phyloP scores from a whole-genome alignment of 352 stramenopile species.

The Phytophthora syringae region DNA sequence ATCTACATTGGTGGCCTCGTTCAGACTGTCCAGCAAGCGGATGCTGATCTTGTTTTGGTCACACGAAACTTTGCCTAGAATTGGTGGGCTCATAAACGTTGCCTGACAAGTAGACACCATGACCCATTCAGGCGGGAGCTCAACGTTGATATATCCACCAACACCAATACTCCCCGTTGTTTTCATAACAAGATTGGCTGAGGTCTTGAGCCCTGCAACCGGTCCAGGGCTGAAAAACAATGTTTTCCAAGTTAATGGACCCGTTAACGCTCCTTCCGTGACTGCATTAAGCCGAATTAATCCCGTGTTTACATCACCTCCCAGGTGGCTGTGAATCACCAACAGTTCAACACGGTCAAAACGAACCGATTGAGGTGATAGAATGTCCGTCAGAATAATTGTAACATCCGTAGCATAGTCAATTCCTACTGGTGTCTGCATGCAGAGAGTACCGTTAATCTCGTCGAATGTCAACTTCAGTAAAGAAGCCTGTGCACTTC shows the following conservation, averaged over 20 bases:
- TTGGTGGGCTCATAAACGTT: conserved; percentile 42
- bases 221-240: conserved; percentile 49
- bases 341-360: conserved; percentile 20
- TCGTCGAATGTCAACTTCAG: conserved; percentile 24
- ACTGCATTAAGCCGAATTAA: conserved; percentile 44
- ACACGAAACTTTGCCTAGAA: conserved; percentile 37
- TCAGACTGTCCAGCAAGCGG: conserved; percentile 41
- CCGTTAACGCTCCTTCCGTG: conserved; percentile 40
- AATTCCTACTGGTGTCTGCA: conserved; percentile 30
- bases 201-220: conserved; percentile 58
- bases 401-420: conserved; percentile 44
- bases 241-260: conserved; percentile 54
- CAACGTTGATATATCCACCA: conserved; percentile 43
- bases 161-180: conserved; percentile 46
- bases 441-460: conserved; percentile 33
- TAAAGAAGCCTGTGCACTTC: conserved; percentile 1
- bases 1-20: conserved; percentile 42
- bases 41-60: conserved; percentile 47
- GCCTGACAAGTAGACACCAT: conserved; percentile 38
- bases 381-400: conserved; percentile 48
- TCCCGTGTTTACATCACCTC: conserved; percentile 54
- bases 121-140: conserved; percentile 56
- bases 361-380: conserved; percentile 54
- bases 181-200: conserved; percentile 45
- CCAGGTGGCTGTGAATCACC: conserved; percentile 52